These are phyloP conservation scores for Chenopodium quinoa DNA, from an alignment of 148 eudicot species.

Conservation along the genomic window DNA sequence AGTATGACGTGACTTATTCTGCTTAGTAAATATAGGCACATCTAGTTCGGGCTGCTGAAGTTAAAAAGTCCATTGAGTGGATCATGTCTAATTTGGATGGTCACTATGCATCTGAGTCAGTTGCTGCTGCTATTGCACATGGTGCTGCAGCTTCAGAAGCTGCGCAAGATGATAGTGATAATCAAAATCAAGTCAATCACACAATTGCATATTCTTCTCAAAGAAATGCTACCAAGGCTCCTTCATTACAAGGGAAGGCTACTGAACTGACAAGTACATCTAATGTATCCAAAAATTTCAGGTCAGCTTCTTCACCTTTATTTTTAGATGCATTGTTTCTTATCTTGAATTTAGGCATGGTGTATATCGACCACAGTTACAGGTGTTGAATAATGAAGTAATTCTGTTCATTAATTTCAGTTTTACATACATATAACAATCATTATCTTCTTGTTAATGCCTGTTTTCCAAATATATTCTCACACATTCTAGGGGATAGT, in stretches of 20 bases:
- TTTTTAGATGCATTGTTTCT: not conserved
- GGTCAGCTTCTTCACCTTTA: conserved; percentile 48
- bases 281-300: conserved; percentile 72
- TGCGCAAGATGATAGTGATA: conserved; percentile 55
- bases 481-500: not conserved
- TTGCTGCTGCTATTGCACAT: conserved; percentile 91
- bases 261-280: conserved; percentile 58
- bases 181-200: conserved; percentile 36
- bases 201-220: conserved; percentile 46
- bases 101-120: conserved; percentile 95
- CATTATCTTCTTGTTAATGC: not conserved
- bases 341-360: not conserved
- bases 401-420: not conserved
- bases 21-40: conserved; percentile 88
- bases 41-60: conserved; percentile 87
- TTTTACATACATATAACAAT: not conserved
- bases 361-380: not conserved
- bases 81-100: conserved; percentile 89
- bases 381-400: not conserved
- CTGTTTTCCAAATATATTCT: not conserved
- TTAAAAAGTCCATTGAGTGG: conserved; percentile 95
- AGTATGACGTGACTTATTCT: conserved; percentile 42
- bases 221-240: conserved; percentile 38
- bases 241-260: conserved; percentile 50
- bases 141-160: conserved; percentile 74